Evolutionary conservation across 2,329 filamentous ascomycete genomes (phyloP), one percentile per base, ranked within the genome.

Genomic region (Cercospora citrullina): DNA sequence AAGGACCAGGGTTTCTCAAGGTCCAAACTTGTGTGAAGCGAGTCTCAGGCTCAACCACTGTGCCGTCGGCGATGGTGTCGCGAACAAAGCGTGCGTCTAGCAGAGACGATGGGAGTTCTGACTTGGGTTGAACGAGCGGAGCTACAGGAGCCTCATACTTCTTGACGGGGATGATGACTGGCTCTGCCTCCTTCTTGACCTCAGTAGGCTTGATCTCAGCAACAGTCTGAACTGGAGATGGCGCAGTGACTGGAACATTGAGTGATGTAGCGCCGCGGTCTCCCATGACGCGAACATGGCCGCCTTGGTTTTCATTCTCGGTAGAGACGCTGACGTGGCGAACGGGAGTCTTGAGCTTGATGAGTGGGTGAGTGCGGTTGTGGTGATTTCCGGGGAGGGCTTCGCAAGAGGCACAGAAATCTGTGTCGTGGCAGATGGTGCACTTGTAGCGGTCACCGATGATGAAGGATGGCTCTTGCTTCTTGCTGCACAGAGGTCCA

Each of bases 361-460:
- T 93, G 74, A 99, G 84, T 30, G 95, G 95, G 76, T 99, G 95
- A n/a, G 94, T 96, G 80, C 89, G 90, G 84, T 98, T 97, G 84
- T 99, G 95, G 23, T 83, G 84, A 80, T 96, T 94, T 71, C 85
- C 84, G 7, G 95, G 95, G 75, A 89, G 89, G 60, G 94, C 93
- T 82, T 99, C 96, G 82, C 95, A 99, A 77, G 87, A 91, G 77
- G 91, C 92, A 79, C 95, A 99, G 83, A 97, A 97, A 81, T 99
- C 95, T 36, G 90, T 90, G 79, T 99, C 94, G 76, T 96, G 86
- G 84, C 95, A 99, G 66, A 99, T 90, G 63, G 94, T 92, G 78
- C 95, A 99, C 88, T 99, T 99, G 87, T 95, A 99, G 71, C 95
- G 92, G 69, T 91, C 87, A 62, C 95, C 96, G 64, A 86, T 85